Evolutionary conservation across 2,329 filamentous ascomycete species (phyloP).

Genomic region (Niveomyces coronatus): DNA sequence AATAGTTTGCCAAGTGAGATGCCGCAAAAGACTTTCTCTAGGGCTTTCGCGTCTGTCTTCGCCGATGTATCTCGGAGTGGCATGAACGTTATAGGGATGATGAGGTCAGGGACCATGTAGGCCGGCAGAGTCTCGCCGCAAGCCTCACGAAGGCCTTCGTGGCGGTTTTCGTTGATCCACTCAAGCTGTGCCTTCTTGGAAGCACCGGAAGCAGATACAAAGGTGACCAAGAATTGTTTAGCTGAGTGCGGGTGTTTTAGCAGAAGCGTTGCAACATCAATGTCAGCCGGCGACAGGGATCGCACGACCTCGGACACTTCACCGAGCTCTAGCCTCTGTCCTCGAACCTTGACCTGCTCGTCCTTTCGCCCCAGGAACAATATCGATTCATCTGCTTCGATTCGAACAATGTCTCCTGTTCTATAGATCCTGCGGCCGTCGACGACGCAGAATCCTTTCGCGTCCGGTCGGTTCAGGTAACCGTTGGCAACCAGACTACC

Average conservation of each 20-base stretch:
- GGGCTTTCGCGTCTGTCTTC: constrained; percentile 6
- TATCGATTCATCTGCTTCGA: constrained; percentile 1
- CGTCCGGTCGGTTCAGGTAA: constrained; percentile 2
- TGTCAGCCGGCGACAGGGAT: not conserved
- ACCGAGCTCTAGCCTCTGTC: constrained; percentile 3
- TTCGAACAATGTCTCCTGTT: constrained; percentile 2
- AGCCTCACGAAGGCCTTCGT: not conserved
- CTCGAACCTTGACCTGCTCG: constrained; percentile 3
- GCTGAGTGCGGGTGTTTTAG: not conserved
- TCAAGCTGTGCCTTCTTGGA: not conserved
- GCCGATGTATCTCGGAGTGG: constrained; percentile 8
- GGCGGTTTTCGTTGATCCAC: constrained; percentile 1
- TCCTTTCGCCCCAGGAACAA: constrained; percentile 3
- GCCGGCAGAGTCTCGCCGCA: constrained; percentile 5
- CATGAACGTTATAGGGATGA: constrained; percentile 6
- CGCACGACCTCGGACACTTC: constrained; percentile 2
- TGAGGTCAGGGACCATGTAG: constrained; percentile 11
- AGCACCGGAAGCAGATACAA: not conserved
- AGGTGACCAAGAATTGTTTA: constrained; percentile 1
- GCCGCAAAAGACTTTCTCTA: constrained; percentile 7
- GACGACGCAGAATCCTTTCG: constrained; percentile 1
- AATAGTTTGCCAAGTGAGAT: constrained; percentile 7
- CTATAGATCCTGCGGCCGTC: constrained; percentile 2
- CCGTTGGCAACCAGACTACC: constrained; percentile 2
- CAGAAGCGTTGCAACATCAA: not conserved